Evolutionary conservation across 805 yeast species (phyloP).

Genomic region (Monosporozyma unispora): DNA sequence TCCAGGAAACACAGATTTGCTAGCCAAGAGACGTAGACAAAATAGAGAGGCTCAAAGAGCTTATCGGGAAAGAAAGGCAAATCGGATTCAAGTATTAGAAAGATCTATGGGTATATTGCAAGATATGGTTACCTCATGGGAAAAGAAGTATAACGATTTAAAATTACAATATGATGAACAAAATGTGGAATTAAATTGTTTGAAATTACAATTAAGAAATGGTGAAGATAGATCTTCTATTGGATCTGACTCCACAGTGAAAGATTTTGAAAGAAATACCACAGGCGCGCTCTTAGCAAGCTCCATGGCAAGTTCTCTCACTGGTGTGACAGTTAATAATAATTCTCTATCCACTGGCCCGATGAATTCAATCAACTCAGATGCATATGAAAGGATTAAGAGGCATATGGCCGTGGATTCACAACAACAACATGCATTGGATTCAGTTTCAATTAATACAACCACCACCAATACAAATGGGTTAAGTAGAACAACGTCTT

Average conservation of each 20-base stretch:
- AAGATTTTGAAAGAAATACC: neutral
- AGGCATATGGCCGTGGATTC: neutral
- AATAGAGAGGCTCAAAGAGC: conserved; percentile 91
- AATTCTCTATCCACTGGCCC: no score
- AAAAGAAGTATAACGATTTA: conserved; percentile 36
- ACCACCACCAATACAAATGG: no score
- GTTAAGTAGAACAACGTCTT: neutral
- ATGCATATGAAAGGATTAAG: neutral
- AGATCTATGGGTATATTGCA: conserved; percentile 26
- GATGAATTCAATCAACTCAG: no score
- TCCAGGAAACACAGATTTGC: neutral
- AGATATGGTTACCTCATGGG: conserved; percentile 54
- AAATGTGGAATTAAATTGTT: conserved; percentile 24
- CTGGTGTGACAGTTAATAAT: no score
- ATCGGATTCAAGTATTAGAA: conserved; percentile 72
- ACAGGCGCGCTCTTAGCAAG: neutral
- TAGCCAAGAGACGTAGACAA: conserved; percentile 81
- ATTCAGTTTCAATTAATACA: neutral
- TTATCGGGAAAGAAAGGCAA: conserved; percentile 79
- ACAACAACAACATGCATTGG: no score
- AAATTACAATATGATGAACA: conserved; percentile 17
- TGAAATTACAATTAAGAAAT: neutral
- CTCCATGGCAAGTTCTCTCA: neutral
- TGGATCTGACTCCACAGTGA: neutral
- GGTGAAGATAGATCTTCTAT: neutral